A percentile compares a stretch with the other conserved stretches of the same genome.
These are phyloP conservation scores for Fraxinus anomala DNA, from an alignment of 257 asterid species.

Conservation along the genomic window DNA sequence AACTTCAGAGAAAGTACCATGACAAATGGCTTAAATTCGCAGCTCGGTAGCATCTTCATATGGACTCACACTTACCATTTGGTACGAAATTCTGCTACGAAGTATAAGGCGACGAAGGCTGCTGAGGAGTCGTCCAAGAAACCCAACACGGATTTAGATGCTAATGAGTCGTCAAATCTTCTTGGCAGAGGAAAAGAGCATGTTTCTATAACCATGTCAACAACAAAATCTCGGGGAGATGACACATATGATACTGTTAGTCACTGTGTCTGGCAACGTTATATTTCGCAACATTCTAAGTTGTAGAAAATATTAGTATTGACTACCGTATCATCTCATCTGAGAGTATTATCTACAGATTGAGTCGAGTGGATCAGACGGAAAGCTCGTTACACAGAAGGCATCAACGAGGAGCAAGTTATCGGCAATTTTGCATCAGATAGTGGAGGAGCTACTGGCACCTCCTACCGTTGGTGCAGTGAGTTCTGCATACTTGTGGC, in stretches of 20 bases:
- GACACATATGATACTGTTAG: not conserved
- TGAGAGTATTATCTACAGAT: slow-evolving; percentile 13
- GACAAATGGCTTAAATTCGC: slow-evolving; percentile 21
- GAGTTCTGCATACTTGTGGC: slow-evolving; percentile 25
- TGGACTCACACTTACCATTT: slow-evolving; percentile 76
- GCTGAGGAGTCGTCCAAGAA: slow-evolving; percentile 35
- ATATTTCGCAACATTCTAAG: not conserved
- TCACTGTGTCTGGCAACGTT: not conserved
- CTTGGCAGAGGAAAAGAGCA: slow-evolving; percentile 35
- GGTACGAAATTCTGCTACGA: slow-evolving; percentile 49
- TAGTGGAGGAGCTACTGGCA: slow-evolving; percentile 60
- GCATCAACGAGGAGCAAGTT: slow-evolving; percentile 34
- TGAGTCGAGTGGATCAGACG: slow-evolving; percentile 15
- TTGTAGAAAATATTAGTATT: not conserved
- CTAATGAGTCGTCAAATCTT: slow-evolving; percentile 47
- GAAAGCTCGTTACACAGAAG: not conserved
- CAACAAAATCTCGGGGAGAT: not conserved
- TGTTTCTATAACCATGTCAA: not conserved
- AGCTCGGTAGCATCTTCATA: slow-evolving; percentile 82
- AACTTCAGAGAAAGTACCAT: no score
- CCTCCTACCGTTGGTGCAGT: slow-evolving; percentile 85
- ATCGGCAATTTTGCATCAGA: slow-evolving; percentile 37
- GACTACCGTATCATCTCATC: not conserved
- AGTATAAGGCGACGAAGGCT: slow-evolving; percentile 35
- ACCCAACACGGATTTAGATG: slow-evolving; percentile 57